Conservation (phyloP, 768 basidiomycete species). For the Mycena vitilis region DNA sequence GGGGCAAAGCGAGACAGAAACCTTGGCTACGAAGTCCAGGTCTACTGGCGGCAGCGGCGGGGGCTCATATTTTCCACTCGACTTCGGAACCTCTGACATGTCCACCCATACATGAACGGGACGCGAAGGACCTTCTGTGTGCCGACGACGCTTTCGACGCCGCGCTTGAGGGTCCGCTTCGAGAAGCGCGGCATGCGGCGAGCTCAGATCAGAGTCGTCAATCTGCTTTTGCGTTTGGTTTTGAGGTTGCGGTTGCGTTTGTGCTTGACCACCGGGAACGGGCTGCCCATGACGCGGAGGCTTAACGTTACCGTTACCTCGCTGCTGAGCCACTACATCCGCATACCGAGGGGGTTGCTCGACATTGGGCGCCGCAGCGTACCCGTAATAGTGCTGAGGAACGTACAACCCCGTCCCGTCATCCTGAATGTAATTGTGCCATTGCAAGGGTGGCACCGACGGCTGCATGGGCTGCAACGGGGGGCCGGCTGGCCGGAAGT, state of each 20-base stretch:
- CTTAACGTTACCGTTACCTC: not conserved
- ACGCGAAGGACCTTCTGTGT: not conserved
- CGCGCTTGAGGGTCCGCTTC: too few relatives aligned
- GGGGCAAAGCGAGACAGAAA: not conserved
- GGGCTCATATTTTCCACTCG: slow-evolving; percentile 13
- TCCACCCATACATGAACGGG: slow-evolving; percentile 14
- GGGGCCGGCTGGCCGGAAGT: not conserved
- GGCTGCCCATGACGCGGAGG: not conserved
- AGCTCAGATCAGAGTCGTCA: too few relatives aligned
- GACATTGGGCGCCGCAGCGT: too few relatives aligned
- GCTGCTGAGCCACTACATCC: not conserved
- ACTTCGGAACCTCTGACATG: slow-evolving; percentile 5
- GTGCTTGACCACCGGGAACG: not conserved
- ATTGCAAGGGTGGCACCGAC: not conserved
- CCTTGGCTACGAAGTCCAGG: slow-evolving; percentile 11
- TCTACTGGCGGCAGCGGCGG: slow-evolving; percentile 7
- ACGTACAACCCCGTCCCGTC: not conserved
- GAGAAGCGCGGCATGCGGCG: too few relatives aligned
- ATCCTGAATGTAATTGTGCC: not conserved
- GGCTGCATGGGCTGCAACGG: slow-evolving; percentile 19
- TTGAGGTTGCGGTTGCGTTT: too few relatives aligned
- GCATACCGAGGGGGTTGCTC: not conserved
- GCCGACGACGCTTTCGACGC: too few relatives aligned
- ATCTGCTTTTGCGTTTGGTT: too few relatives aligned
- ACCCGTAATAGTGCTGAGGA: not conserved